Evolutionary conservation across 768 basidiomycete species (phyloP).

Genomic region (Xerocomus brunneocitrinus): DNA sequence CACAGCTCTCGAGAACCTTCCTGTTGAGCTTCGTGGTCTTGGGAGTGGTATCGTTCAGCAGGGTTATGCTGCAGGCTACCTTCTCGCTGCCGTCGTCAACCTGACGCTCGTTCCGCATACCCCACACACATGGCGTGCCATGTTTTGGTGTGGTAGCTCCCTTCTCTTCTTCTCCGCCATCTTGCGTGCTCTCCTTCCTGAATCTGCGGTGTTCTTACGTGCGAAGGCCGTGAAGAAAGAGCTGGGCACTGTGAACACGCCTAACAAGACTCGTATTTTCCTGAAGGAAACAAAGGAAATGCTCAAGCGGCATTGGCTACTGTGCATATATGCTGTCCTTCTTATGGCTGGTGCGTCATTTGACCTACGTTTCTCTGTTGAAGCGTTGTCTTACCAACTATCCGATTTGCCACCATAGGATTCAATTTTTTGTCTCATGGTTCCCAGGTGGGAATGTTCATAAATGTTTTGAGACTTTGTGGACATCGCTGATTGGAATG

Average conservation of each 20-base stretch:
- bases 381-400: background rate
- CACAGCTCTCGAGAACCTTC: constrained; percentile 86
- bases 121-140: constrained; percentile 55
- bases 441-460: constrained; percentile 43
- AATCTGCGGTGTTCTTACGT: constrained; percentile 69
- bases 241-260: constrained; percentile 24
- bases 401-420: constrained; percentile 31
- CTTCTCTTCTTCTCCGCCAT: constrained; percentile 66
- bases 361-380: background rate
- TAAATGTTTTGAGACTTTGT: background rate
- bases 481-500: background rate
- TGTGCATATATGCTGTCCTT: constrained; percentile 79
- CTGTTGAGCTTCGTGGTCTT: constrained; percentile 84
- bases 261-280: constrained; percentile 66
- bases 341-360: constrained; percentile 59
- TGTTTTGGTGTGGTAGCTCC: constrained; percentile 80
- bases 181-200: constrained; percentile 67
- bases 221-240: constrained; percentile 53
- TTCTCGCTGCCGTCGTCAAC: constrained; percentile 82
- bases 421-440: constrained; percentile 80
- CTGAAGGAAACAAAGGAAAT: constrained; percentile 66
- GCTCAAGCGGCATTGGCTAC: constrained; percentile 77
- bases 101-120: constrained; percentile 47
- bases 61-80: constrained; percentile 88
- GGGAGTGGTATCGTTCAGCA: constrained; percentile 85